Conservation (phyloP, 1,284 basidiomycete genomes). For the Coniferiporia weirii region DNA sequence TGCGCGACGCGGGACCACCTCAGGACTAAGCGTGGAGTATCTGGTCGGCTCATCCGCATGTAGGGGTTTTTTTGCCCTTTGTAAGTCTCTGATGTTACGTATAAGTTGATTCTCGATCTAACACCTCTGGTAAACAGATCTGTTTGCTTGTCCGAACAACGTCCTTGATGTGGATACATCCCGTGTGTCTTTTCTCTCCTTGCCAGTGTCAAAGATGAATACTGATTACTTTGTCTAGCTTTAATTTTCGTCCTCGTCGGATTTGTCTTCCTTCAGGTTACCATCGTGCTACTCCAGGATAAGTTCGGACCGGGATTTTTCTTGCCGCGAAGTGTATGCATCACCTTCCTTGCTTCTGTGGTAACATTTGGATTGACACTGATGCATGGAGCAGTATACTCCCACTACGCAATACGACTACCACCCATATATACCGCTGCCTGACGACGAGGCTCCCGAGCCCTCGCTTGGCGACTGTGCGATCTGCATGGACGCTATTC, state of each 20-base stretch:
- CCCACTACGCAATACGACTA: slow-evolving; percentile 73
- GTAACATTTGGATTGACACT: neutral
- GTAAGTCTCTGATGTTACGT: slow-evolving; percentile 41
- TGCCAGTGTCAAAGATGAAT: neutral
- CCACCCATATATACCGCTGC: slow-evolving; percentile 68
- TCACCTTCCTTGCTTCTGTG: neutral
- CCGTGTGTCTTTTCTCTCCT: slow-evolving; percentile 32
- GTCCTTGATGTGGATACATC: slow-evolving; percentile 75
- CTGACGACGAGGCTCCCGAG: slow-evolving; percentile 69
- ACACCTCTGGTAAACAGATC: slow-evolving; percentile 50
- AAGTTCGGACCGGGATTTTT: slow-evolving; percentile 80
- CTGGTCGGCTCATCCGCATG: slow-evolving; percentile 74
- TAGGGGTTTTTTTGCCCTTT: slow-evolving; percentile 67
- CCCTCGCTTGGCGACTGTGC: slow-evolving; percentile 78
- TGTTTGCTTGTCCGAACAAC: slow-evolving; percentile 78
- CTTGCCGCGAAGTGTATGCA: slow-evolving; percentile 51
- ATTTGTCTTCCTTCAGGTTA: slow-evolving; percentile 62
- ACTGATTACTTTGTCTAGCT: slow-evolving; percentile 26
- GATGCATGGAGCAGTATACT: slow-evolving; percentile 42
- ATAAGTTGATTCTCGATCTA: neutral
- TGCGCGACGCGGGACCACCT: slow-evolving; percentile 60
- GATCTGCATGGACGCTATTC: slow-evolving; percentile 87
- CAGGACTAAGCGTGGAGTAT: slow-evolving; percentile 66
- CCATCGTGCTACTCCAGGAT: slow-evolving; percentile 70
- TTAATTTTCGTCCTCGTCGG: slow-evolving; percentile 65